Percentiles rank a stretch among this genome's conserved stretches.
phyloP scores from a whole-genome alignment of 1,139 yeast genomes.

The Kodamaea suecica region DNA sequence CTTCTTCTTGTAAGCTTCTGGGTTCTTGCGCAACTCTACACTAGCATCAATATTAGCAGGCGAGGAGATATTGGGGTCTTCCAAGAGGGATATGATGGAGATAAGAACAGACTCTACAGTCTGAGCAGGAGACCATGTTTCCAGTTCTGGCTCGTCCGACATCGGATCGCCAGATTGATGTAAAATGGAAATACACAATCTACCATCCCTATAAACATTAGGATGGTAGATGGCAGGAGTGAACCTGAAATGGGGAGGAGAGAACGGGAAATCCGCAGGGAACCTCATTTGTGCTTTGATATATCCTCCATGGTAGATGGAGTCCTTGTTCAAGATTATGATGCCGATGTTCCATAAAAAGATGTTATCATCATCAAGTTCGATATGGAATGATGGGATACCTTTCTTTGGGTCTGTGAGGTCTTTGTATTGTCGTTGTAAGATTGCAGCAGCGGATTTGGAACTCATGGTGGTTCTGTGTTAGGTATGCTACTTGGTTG shows the following conservation, averaged over 20 bases:
- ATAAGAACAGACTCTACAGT: slow-evolving; percentile 88
- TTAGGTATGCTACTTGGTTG: too few species aligned
- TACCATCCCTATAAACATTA: slow-evolving; percentile 88
- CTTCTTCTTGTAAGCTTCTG: slow-evolving; percentile 73
- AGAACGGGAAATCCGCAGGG: slow-evolving; percentile 85
- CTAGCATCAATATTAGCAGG: slow-evolving; percentile 98
- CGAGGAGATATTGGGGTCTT: slow-evolving; percentile 88
- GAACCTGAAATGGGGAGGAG: slow-evolving; percentile 89
- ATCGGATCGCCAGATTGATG: slow-evolving; percentile 90
- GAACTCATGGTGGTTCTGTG: slow-evolving; percentile 43
- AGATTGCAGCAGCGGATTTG: slow-evolving; percentile 66
- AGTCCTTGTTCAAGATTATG: slow-evolving; percentile 85
- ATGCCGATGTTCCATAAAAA: slow-evolving; percentile 92
- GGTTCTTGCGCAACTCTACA: slow-evolving; percentile 82
- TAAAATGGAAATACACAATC: slow-evolving; percentile 86
- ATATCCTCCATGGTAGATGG: slow-evolving; percentile 94
- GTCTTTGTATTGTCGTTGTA: slow-evolving; percentile 92
- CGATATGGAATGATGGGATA: slow-evolving; percentile 87
- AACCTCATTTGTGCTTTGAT: slow-evolving; percentile 92
- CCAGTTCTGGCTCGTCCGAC: slow-evolving; percentile 87
- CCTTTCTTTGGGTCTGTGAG: slow-evolving; percentile 91
- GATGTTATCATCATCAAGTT: slow-evolving; percentile 83
- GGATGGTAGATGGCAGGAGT: slow-evolving; percentile 97
- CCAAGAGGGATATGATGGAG: slow-evolving; percentile 82
- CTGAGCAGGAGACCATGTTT: slow-evolving; percentile 96